Conservation (phyloP, 441 rosid species). For the Heliophila coronopifolia region DNA sequence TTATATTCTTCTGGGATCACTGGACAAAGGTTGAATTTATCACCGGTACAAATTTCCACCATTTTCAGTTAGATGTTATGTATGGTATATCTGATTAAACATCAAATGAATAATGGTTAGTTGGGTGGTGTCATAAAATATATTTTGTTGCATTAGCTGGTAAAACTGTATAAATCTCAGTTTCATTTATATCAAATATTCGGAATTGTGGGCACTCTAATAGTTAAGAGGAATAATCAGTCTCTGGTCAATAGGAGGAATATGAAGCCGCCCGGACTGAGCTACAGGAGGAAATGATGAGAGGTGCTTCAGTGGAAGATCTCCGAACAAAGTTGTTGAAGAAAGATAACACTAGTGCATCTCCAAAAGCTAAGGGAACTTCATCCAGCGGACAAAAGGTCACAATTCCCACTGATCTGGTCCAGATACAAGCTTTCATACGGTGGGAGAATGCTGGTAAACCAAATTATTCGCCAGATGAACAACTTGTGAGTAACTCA, state of each 20-base stretch:
- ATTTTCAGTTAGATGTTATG: not conserved
- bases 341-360: slow-evolving; percentile 40
- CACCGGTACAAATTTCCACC: not conserved
- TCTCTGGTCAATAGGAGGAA: slow-evolving; percentile 54
- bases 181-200: slow-evolving; percentile 12
- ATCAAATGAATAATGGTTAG: not conserved
- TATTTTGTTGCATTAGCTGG: slow-evolving; percentile 1
- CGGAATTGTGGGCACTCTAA: slow-evolving; percentile 2
- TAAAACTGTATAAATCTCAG: not conserved
- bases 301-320: slow-evolving; percentile 69
- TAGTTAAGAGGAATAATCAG: not conserved
- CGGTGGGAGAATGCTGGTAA: too few species aligned
- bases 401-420: too few species aligned
- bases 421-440: too few species aligned
- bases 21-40: too few species aligned
- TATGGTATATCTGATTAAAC: not conserved
- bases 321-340: slow-evolving; percentile 55
- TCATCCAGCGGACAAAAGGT: slow-evolving; percentile 32
- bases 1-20: slow-evolving; percentile 12
- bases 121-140: not conserved
- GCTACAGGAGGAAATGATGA: slow-evolving; percentile 69
- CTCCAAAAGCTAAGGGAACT: slow-evolving; percentile 34
- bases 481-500: too few species aligned
- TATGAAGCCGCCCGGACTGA: slow-evolving; percentile 90
- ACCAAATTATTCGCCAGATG: too few species aligned